Base-by-base conservation (phyloP, 495 filamentous ascomycete species). In the Annulohypoxylon moriforme region DNA sequence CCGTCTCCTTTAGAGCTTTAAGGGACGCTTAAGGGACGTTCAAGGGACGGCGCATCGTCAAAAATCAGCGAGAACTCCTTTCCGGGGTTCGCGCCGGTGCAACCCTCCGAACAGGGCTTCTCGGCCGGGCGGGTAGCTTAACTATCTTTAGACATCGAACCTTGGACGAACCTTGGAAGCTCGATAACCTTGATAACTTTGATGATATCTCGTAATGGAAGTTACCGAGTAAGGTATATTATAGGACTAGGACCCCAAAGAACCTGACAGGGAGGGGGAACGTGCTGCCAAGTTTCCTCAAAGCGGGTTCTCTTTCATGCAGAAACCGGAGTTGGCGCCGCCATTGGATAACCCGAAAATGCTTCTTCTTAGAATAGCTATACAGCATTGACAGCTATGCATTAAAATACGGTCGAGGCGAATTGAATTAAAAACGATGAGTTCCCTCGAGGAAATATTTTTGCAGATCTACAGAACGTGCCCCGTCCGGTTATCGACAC, bases 141-240 rank as follows among this genome's bases (percentile, higher is more conserved):
- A 57, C 71, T 64, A 67, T 67, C 62, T 71, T 71, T 61, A 71
- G 62, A 57, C 61, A 60, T 47, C 25, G 13, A 71, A 27, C 34
- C 2, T 61, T 50, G 18, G 24, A 44, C 25, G 13, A 71, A 27
- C 34, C 4, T 61, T 50, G 18, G 24, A 44, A 44, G 40, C 40
- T 44, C 40, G 40, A 52, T 52, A 52, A 52, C 47, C 24, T 52
- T 29, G 24, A 52, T 52, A 52, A 52, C 47, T 29, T 52, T 52
- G 47, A 52, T 52, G 34, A 60, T 47, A 60, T 64, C 61, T 65
- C 61, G 68, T 63, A 69, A 69, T 49, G 14, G 27, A 47, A 53
- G 33, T 46, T 8, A 42, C 47, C 34, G 27, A 31, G 36, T n/a
- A 55, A 44, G 22, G n/a, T 53, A 24, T 50, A 64, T 49, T 44